Evolutionary conservation across 768 basidiomycete genomes (phyloP), one percentile per base, ranked within the genome.

Genomic region (Collybia nuda): DNA sequence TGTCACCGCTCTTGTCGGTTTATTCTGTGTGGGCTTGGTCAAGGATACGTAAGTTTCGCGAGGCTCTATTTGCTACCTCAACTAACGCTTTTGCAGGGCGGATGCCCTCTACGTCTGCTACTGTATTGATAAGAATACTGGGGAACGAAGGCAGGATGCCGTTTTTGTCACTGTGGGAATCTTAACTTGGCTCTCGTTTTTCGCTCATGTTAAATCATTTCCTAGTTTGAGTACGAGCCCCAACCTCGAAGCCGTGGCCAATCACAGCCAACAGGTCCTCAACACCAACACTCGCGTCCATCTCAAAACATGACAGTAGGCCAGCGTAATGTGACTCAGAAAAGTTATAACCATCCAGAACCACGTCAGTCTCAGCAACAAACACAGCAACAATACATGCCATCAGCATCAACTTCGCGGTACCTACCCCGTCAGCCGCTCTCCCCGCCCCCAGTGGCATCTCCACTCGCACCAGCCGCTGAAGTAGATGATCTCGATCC

Each of bases 11-110:
- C 72, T 94, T 18, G 90, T 93, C 26, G 87, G 90, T 1, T 62
- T 88, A 64, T 93, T 93, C 58, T 92, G 89, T 55, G 82, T 90
- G 6, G 90, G 90, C 3, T 72, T 93, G 4, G 81, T 94, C 35
- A 81, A 82, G 54, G 93, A 96, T 67, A 67, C 72, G 74, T 76
- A 53, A 61, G 76, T 68, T 18, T 17, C 43, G 38, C 44, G 38
- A 35, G 7, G 22, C 24, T 23, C 38, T 3, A 14, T 38, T 26
- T 39, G 26, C 8, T 48, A 28, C 6, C 7, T 23, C 35, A 14
- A 23, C 11, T 51, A 11, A 45, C 44, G 14, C 8, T 38, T 19
- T 17, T 28, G 15, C 46, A 75, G 75, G 32, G 75, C 72, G 22
- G 76, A 78, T 50, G 74, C 75, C 4, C 49, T 77, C 28, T 78